Base-by-base conservation (phyloP, 2,329 filamentous ascomycete species). In the Colletotrichum cordylinicola region DNA sequence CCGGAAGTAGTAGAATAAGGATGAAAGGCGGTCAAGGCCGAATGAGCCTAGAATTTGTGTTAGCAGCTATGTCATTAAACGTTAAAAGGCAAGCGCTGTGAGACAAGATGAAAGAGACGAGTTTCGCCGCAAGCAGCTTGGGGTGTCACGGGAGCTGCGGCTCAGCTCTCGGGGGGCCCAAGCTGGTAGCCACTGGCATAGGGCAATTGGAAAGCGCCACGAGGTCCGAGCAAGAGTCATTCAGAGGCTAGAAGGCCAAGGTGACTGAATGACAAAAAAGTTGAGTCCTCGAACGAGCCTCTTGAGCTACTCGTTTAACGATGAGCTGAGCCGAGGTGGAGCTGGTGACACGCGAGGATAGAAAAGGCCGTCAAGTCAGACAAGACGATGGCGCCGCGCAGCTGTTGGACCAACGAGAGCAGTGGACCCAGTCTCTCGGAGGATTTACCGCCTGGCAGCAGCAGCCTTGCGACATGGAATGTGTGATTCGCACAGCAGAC, bases 11-110 rank as follows among this genome's bases (percentile, higher is more conserved):
- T 58, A 55, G 70, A 73, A 73, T 48, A 68, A 77, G n/a, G 76
- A 77, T 77, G 70, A 70, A 77, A 78, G 77, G 73, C 79, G 78
- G 82, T 80, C 78, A 82, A 78, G 79, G 78, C 73, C 70, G 64
- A 75, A 68, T 27, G 70, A 58, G 70, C 58, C 73, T 75, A 73
- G 70, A 55, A 31, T 58, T 29, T 68, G 58, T 33, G 64, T 75
- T 65, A 75, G 73, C 56, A 68, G 73, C 62, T 43, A 65, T 72
- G 73, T 75, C 70, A 68, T 75, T 70, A 73, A 75, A 73, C 73
- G 73, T 75, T 75, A 75, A 73, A 48, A 68, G 56, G 56, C 73
- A 64, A 75, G 73, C 70, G 73, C 70, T 68, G 62, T 75, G 70
- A 73, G 73, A 68, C 73, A 73, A n/a, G 73, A 60, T 75, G 43